Percentiles rank a stretch among this genome's conserved stretches.
These are phyloP conservation scores for Fusarium tricinctum DNA, from an alignment of 2,329 filamentous ascomycete species.

Conservation along the genomic window DNA sequence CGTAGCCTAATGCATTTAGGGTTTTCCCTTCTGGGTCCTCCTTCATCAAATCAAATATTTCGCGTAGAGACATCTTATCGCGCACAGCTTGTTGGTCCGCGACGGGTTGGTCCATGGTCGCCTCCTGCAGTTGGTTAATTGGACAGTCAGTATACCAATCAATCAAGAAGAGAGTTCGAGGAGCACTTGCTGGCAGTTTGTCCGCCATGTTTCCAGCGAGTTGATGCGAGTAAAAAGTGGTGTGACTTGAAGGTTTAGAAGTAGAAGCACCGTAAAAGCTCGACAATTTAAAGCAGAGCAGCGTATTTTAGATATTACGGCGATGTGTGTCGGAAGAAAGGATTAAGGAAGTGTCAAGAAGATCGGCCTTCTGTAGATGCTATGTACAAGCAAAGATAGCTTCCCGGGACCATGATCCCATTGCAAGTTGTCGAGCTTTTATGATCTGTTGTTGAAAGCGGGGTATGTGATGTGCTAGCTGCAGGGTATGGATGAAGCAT, in stretches of 20 bases:
- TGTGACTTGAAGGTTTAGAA: not conserved
- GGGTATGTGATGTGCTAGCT: not conserved
- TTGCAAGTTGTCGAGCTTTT: too few species aligned
- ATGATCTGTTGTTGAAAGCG: not conserved
- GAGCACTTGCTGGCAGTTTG: not conserved
- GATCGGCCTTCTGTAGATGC: too few species aligned
- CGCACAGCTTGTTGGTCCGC: not conserved
- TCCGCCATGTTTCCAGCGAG: not conserved
- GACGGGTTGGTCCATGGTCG: not conserved
- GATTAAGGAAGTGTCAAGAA: too few species aligned
- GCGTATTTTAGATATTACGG: too few species aligned
- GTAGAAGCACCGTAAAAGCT: not conserved
- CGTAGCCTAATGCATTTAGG: constrained; percentile 4
- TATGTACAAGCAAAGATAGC: too few species aligned
- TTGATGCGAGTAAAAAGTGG: too few species aligned
- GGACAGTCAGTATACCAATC: too few species aligned
- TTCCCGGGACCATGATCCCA: too few species aligned
- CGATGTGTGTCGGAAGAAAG: too few species aligned
- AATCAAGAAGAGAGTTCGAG: rapidly evolving
- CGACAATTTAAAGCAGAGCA: too few species aligned
- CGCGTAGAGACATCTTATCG: not conserved
- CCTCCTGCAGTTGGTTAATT: too few species aligned
- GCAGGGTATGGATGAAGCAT: not conserved
- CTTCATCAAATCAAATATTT: not conserved
- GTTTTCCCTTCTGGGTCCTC: not conserved